Evolutionary conservation across 73 alveolate species (phyloP), one percentile per base, ranked within the genome.

Genomic region (Paramecium caudatum): DNA sequence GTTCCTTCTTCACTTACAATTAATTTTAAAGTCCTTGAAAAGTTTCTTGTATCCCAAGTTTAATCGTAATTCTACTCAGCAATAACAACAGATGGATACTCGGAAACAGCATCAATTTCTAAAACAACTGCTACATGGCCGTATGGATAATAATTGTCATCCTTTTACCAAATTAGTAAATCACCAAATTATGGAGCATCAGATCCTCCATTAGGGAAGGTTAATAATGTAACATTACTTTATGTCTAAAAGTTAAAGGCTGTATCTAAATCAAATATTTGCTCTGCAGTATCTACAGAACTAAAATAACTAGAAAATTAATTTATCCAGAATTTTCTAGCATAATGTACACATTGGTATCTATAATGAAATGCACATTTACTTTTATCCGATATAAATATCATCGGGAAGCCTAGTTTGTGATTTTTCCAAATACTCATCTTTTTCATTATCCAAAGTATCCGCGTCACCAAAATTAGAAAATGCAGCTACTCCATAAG

Each of bases 61-160:
- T 74, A 8, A 74, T 74, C 88, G 27, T 74, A 74, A 74, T 74
- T 74, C 32, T 74, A 74, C 43, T 74, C 88, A 9, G 88, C 62
- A n/a, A 74, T 74, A 1, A 41, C 36, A 17, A 74, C n/a, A 41
- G 36, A 37, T 41, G 88, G 88, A 7, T 8, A 37, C 2, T 16
- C 45, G 13, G 88, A 74, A 15, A 9, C 25, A 8, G 8, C 1
- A 4, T 74, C 88, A 16, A 37, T 15, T n/a, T 21, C 3, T 6
- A 74, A 2, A 25, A 74, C 65, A 45, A 74, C 88, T n/a, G 88
- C 88, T 10, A 74, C 88, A 74, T 74, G 88, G 17, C 88, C 88
- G 21, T 30, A 30, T 13, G 69, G 62, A 45, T 41, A 74, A 36
- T 74, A 63, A 1, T 23, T 37, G 8, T 39, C n/a, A 17, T 37